Percentiles rank a stretch among this genome's conserved stretches.
These are phyloP conservation scores for Candida hispaniensis DNA, from an alignment of 805 yeast species.

Conservation along the genomic window DNA sequence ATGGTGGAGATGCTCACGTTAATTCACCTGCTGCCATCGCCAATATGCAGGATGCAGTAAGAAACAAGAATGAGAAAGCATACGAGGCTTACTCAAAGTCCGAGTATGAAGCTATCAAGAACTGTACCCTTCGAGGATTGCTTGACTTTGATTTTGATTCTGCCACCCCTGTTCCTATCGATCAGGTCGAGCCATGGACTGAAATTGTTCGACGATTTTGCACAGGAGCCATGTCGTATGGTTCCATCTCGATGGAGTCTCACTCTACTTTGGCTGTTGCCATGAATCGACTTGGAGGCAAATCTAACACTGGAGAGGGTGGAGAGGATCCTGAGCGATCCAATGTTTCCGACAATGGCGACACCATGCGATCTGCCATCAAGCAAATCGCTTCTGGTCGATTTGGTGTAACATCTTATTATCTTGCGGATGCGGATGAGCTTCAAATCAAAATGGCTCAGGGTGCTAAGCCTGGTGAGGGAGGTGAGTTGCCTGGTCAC, in stretches of 20 bases:
- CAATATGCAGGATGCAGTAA: constrained; percentile 92
- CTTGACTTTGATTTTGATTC: constrained; percentile 76
- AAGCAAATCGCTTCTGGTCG: constrained; percentile 97
- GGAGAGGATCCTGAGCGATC: constrained; percentile 96
- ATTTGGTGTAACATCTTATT: constrained; percentile 93
- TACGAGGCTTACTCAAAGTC: constrained; percentile 81
- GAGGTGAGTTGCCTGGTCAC: constrained; percentile 96
- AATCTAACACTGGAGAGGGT: constrained; percentile 98
- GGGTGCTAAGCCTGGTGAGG: constrained; percentile 99
- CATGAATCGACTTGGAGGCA: constrained; percentile 96
- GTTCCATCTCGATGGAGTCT: constrained; percentile 97
- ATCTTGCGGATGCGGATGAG: constrained; percentile 93
- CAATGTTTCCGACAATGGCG: constrained; percentile 69
- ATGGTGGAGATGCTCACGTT: constrained; percentile 93
- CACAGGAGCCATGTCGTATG: constrained; percentile 99
- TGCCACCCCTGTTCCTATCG: constrained; percentile 74
- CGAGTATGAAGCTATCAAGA: constrained; percentile 82
- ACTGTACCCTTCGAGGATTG: constrained; percentile 89
- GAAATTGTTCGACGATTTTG: constrained; percentile 94
- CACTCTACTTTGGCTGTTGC: constrained; percentile 97
- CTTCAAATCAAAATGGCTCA: constrained; percentile 98
- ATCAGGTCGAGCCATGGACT: constrained; percentile 99
- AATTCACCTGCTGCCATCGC: constrained; percentile 95
- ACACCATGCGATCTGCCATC: constrained; percentile 97
- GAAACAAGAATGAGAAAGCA: constrained; percentile 89